A percentile compares a stretch with the other conserved stretches of the same genome.
These are phyloP conservation scores for Leccinum solheimii DNA, from an alignment of 1,284 basidiomycete species.

Conservation along the genomic window DNA sequence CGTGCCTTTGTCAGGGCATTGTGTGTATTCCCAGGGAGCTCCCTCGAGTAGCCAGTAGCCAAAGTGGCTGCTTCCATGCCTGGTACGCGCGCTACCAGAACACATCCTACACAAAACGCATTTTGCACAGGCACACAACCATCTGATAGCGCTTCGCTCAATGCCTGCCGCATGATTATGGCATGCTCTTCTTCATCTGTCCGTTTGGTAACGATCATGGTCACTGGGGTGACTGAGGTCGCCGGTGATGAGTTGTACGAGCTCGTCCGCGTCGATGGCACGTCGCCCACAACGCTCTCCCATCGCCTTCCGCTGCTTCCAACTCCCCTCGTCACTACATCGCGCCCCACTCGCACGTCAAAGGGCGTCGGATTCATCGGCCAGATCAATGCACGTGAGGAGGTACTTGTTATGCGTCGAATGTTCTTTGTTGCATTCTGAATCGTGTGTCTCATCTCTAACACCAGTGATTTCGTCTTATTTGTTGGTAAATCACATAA, in stretches of 20 bases:
- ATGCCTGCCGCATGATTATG: conserved; percentile 62
- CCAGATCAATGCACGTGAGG: conserved; percentile 79
- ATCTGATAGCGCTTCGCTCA: conserved; percentile 60
- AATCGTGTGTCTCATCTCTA: not conserved
- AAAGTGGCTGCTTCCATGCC: conserved; percentile 43
- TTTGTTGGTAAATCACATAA: not conserved
- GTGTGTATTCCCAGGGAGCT: conserved; percentile 94
- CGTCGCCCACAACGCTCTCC: too few species aligned
- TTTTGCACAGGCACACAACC: conserved; percentile 73
- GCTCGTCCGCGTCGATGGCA: too few species aligned
- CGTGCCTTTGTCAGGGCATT: conserved; percentile 84
- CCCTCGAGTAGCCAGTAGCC: conserved; percentile 87
- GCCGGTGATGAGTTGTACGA: not conserved
- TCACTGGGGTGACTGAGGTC: not conserved
- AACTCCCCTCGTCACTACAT: too few species aligned
- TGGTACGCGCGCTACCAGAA: conserved; percentile 59
- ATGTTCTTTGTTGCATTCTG: not conserved
- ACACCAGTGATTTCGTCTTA: too few species aligned
- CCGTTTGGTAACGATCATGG: conserved; percentile 6
- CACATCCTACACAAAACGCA: conserved; percentile 95
- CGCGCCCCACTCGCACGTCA: too few species aligned
- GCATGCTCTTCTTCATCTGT: conserved; percentile 39
- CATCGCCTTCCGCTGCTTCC: too few species aligned
- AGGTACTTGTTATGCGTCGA: conserved; percentile 50
- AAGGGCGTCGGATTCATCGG: conserved; percentile 88